Conservation (phyloP, 805 yeast genomes). For the Sugiyamaella floridensis region DNA sequence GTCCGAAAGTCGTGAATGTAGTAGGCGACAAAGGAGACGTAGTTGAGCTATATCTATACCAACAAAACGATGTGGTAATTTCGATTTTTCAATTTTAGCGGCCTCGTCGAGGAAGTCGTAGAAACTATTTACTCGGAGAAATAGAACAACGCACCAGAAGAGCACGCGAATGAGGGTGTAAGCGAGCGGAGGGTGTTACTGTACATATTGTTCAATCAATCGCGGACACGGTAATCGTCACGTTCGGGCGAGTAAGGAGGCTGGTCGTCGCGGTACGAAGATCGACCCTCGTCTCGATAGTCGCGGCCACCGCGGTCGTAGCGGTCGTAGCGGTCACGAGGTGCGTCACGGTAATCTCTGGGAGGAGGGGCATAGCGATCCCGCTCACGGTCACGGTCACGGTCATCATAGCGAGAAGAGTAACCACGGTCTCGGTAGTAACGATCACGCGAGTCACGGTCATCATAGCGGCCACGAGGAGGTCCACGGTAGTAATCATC, state of each 20-base stretch:
- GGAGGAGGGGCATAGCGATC: conserved; percentile 9
- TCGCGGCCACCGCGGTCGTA: background rate
- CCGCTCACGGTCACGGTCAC: conserved; percentile 11
- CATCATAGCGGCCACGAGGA: conserved; percentile 22
- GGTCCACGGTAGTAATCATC: conserved; percentile 18
- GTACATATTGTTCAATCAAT: background rate
- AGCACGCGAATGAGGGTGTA: background rate
- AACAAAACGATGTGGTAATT: background rate
- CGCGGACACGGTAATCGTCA: background rate
- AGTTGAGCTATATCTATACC: background rate
- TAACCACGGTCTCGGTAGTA: conserved; percentile 20
- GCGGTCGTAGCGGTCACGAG: conserved; percentile 12
- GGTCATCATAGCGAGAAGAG: conserved; percentile 20
- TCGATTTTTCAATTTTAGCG: background rate
- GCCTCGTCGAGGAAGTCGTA: background rate
- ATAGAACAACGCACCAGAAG: background rate
- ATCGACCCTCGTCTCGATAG: background rate
- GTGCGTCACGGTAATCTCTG: conserved; percentile 15
- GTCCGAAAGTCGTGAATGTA: too few species aligned
- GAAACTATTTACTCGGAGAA: background rate
- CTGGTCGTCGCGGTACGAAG: conserved; percentile 1
- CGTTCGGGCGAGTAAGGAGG: background rate
- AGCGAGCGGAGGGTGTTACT: background rate
- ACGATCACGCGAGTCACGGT: conserved; percentile 20
- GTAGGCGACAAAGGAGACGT: too few species aligned